Conservation (phyloP, 2,329 filamentous ascomycete species). For the Pseudogymnoascus sp. region DNA sequence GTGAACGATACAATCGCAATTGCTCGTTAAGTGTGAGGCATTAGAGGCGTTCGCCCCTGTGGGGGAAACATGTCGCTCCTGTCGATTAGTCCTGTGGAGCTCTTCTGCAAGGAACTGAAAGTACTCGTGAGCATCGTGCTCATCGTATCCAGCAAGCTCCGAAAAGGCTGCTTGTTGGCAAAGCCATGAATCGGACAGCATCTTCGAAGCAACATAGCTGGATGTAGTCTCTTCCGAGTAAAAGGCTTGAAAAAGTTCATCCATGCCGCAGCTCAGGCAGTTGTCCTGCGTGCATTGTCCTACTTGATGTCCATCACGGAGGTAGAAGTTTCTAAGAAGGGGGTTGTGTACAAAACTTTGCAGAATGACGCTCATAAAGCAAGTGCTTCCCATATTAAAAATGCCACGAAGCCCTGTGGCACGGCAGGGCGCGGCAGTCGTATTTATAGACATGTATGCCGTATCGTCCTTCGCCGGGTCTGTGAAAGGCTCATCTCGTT, state of each 20-base stretch:
- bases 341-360: slow-evolving; percentile 93
- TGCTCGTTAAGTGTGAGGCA: slow-evolving; percentile 10
- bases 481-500: slow-evolving; percentile 62
- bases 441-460: slow-evolving; percentile 69
- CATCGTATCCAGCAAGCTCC: slow-evolving; percentile 79
- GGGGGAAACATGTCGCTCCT: slow-evolving; percentile 39
- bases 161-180: slow-evolving; percentile 66
- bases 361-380: slow-evolving; percentile 94
- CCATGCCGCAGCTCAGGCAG: slow-evolving; percentile 63
- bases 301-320: slow-evolving; percentile 79
- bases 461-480: slow-evolving; percentile 64
- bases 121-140: slow-evolving; percentile 96
- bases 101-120: slow-evolving; percentile 93
- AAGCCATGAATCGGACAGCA: slow-evolving; percentile 85
- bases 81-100: slow-evolving; percentile 74
- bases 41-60: slow-evolving; percentile 38
- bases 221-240: slow-evolving; percentile 71
- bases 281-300: slow-evolving; percentile 59
- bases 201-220: slow-evolving; percentile 82
- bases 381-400: slow-evolving; percentile 97
- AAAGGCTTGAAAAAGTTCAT: slow-evolving; percentile 67
- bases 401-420: slow-evolving; percentile 84
- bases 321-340: slow-evolving; percentile 81
- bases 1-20: slow-evolving; percentile 85
- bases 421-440: slow-evolving; percentile 70